Evolutionary conservation across 176 grass and related monocot genomes (phyloP), one percentile per base, ranked within the genome.

Genomic region (Zea luxurians): DNA sequence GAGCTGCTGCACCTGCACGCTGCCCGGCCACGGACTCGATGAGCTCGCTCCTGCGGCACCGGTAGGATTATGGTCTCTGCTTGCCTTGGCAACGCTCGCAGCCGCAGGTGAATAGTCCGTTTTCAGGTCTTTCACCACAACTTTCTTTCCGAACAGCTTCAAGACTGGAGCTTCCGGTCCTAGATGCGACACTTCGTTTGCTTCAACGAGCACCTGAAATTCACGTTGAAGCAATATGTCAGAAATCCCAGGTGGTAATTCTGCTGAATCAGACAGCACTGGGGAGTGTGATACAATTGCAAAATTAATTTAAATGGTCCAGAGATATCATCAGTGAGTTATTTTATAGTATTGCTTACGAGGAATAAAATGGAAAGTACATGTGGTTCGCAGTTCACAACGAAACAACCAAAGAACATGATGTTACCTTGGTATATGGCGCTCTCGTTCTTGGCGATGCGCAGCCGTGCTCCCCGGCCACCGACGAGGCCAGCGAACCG

Each of bases 71-170:
- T 36, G 46, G 70, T 17, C 73, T 70, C 54, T 42, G 21, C 27
- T 41, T 9, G 61, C 67, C 62, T 57, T 10, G 37, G 12, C 50
- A 6, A 48, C 6, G 43, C 18, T 49, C 44, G 59, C 66, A 16
- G 55, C 45, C 44, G 59, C 66, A 20, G 55, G 61, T 78, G 87
- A 40, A 66, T 55, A 73, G 41, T 75, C 67, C 13, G 9, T 55
- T 57, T 1, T 73, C 55, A 80, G 15, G 41, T 86, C 75, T 47
- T 69, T 76, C 52, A 87, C 66, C 11, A 38, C 13, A 27, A 98
- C 85, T 52, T 77, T 89, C 81, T 87, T 92, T 11, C 92, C 92
- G 8, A 99, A 99, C 48, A 95, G 86, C 83, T 87, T 95, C 2
- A 99, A 52, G 46, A 50, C 78, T 20, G 83, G 62, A 69, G 71